phyloP scores from a whole-genome alignment of 2,329 filamentous ascomycete species.

The Ascochyta pisi region DNA sequence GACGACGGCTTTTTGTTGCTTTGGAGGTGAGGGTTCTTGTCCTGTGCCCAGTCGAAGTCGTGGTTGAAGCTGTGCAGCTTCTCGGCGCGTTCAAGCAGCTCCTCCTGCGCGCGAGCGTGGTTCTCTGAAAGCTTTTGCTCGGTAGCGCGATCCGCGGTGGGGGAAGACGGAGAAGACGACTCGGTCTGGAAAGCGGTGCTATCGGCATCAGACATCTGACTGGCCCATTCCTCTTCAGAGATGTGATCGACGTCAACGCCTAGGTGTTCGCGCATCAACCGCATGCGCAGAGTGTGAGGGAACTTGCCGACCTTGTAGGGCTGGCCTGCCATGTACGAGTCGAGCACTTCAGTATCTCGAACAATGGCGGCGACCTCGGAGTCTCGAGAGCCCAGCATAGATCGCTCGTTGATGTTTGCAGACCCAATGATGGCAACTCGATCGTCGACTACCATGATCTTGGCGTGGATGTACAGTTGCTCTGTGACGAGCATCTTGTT shows the following conservation, averaged over 20 bases:
- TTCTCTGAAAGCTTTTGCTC: slow-evolving; percentile 51
- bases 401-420: slow-evolving; percentile 98
- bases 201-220: slow-evolving; percentile 62
- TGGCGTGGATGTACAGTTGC: slow-evolving; percentile 97
- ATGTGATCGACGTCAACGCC: slow-evolving; percentile 95
- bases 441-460: slow-evolving; percentile 95
- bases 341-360: slow-evolving; percentile 89
- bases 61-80: slow-evolving; percentile 75
- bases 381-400: slow-evolving; percentile 89
- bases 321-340: slow-evolving; percentile 87
- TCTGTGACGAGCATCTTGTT: slow-evolving; percentile 87
- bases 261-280: slow-evolving; percentile 94
- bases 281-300: slow-evolving; percentile 88
- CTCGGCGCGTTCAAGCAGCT: slow-evolving; percentile 64
- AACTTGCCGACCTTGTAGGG: slow-evolving; percentile 92
- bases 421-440: slow-evolving; percentile 92
- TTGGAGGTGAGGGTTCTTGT: slow-evolving; percentile 64
- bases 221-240: slow-evolving; percentile 44
- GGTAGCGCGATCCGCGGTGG: slow-evolving; percentile 42
- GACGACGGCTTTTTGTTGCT: slow-evolving; percentile 61
- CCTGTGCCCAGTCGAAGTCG: slow-evolving; percentile 70
- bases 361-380: slow-evolving; percentile 91
- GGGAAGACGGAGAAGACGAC: slow-evolving; percentile 43
- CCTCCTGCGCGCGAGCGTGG: slow-evolving; percentile 58
- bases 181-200: slow-evolving; percentile 65